Base-by-base conservation (phyloP, 2,329 filamentous ascomycete species). In the Aspergillus fijiensis region DNA sequence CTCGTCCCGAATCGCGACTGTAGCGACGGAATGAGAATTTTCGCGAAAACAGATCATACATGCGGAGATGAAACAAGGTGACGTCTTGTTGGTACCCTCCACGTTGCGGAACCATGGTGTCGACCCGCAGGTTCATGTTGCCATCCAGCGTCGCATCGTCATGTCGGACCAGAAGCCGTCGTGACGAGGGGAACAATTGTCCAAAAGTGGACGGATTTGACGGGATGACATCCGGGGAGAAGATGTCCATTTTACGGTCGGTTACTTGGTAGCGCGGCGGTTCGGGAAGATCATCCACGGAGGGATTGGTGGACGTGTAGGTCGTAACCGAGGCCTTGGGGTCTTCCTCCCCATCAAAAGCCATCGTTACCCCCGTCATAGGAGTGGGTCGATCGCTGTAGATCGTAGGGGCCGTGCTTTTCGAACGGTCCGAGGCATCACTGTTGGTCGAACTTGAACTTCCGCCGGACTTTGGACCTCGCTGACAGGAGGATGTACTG, bases 61-160 rank as follows among this genome's bases (percentile, higher is more conserved):
- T 96, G 69, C 92, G 90, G 61, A 98, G 82, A 76, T 99, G 94
- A 77, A 97, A 98, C 51, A 99, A 87, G 5, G 87, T 91, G 69
- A 90, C 85, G 67, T 87, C 86, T 63, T 87, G 85, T 64, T 85
- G 85, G 55, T 79, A 77, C 48, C 83, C 81, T 47, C 84, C 84
- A 27, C 84, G 82, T 27, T 80, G 78, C 27, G 80, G 77, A 50
- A 91, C 85, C 63, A 90, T 81, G 5, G 91, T 94, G 73, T 96
- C 93, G 60, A 98, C 84, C 33, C 93, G 88, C 59, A 99, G 83
- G 73, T 98, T 98, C 92, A 97, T 96, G 81, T 97, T 96, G 39
- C 94, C 94, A 73, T 99, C 94, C 4, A 88, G 78, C 0, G 92
- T 95, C 52, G 91, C 87, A 76, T 97, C 92, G 73, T 98, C 95